Conservation (phyloP, 345 rosid genomes). For the Anastatica hierochuntica region DNA sequence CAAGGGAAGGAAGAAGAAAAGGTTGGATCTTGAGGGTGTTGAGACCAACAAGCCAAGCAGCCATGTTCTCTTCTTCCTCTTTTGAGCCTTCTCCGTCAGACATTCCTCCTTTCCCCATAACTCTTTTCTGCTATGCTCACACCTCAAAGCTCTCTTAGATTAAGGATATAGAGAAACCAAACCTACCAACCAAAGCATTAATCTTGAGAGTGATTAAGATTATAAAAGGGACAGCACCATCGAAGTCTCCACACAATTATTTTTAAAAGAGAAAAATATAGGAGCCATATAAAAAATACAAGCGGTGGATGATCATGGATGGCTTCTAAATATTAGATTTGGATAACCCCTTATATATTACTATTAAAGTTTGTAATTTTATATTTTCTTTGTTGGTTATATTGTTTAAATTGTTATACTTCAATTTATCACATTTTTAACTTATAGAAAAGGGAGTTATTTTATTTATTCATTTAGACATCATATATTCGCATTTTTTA, state of each 20-base stretch:
- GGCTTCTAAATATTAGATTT: too few relatives aligned
- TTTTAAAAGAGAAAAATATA: constrained; percentile 12
- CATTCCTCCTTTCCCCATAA: constrained; percentile 67
- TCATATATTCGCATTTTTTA: too few relatives aligned
- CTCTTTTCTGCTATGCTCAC: neutral
- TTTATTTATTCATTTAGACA: too few relatives aligned
- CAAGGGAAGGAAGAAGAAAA: constrained; percentile 60
- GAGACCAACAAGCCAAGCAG: constrained; percentile 72
- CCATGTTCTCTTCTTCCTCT: constrained; percentile 64
- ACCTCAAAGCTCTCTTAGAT: constrained; percentile 2
- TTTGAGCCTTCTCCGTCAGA: constrained; percentile 38
- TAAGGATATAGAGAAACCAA: neutral
- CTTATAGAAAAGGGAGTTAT: too few relatives aligned
- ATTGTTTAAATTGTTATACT: too few relatives aligned
- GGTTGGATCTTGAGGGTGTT: constrained; percentile 85
- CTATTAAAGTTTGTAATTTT: too few relatives aligned
- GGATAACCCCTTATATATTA: too few relatives aligned
- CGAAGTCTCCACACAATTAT: constrained; percentile 3
- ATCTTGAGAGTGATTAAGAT: constrained; percentile 4
- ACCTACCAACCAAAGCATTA: too few relatives aligned
- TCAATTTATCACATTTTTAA: too few relatives aligned
- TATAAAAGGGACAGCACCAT: constrained; percentile 1
- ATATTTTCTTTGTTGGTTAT: too few relatives aligned
- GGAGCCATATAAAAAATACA: constrained; percentile 13
- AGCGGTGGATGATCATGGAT: constrained; percentile 11